Evolutionary conservation across 139 green algal species (phyloP).

Genomic region (Edaphochlamys debaryana): DNA sequence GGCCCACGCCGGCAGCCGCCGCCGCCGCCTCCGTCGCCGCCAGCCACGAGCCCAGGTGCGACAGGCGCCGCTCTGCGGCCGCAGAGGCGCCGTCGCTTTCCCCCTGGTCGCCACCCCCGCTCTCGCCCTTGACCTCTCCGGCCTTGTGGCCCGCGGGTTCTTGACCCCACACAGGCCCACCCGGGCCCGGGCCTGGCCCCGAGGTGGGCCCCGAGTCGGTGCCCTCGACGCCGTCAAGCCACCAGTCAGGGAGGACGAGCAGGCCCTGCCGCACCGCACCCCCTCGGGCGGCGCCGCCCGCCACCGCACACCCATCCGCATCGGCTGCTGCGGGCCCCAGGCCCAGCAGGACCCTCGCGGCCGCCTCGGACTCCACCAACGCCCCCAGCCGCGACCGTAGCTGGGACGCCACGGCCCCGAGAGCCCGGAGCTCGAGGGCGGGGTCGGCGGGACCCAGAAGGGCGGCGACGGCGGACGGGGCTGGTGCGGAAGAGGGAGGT

Average conservation of each 20-base stretch:
- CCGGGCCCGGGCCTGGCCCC: no score
- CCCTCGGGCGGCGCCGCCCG: background rate
- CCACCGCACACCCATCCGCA: background rate
- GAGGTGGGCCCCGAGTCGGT: no score
- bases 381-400: slow-evolving; percentile 20
- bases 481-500: background rate
- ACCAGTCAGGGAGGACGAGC: no score
- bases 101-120: no score
- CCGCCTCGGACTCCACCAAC: slow-evolving; percentile 11
- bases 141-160: no score
- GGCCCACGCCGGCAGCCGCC: background rate
- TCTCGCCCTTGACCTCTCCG: no score
- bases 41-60: no score
- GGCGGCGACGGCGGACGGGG: background rate
- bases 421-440: slow-evolving; percentile 22
- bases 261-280: no score
- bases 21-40: no score
- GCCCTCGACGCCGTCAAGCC: no score
- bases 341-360: slow-evolving; percentile 7
- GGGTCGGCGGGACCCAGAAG: slow-evolving; percentile 11
- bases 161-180: no score
- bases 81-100: background rate
- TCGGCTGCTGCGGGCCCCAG: background rate
- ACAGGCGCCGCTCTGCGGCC: background rate
- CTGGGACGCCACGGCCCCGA: slow-evolving; percentile 36